Conservation (phyloP, 1,284 basidiomycete species). For the Pyrrhoderma noxium region DNA sequence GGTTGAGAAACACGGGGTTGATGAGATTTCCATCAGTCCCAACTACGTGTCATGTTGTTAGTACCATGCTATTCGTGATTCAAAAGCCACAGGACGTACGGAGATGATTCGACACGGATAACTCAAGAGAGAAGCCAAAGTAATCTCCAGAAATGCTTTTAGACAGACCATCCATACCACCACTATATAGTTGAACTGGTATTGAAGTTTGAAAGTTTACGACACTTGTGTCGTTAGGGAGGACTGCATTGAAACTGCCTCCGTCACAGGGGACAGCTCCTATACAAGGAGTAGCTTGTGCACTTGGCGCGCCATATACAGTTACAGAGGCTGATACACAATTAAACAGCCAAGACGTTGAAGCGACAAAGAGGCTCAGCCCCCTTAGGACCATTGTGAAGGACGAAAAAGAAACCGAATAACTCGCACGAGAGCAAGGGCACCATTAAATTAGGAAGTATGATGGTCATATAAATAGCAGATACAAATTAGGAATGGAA, state of each 20-base stretch:
- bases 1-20: slow-evolving; percentile 65
- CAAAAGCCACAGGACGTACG: too few species aligned
- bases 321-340: background rate
- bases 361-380: too few species aligned
- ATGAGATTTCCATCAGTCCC: slow-evolving; percentile 26
- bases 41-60: too few species aligned
- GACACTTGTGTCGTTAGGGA: background rate
- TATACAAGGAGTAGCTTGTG: slow-evolving; percentile 13
- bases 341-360: too few species aligned
- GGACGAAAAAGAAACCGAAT: too few species aligned
- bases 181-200: slow-evolving; percentile 33
- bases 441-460: too few species aligned
- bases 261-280: slow-evolving; percentile 17
- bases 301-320: slow-evolving; percentile 5
- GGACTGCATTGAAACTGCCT: slow-evolving; percentile 7
- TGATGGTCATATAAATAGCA: too few species aligned
- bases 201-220: slow-evolving; percentile 21
- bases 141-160: slow-evolving; percentile 55
- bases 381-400: too few species aligned
- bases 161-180: slow-evolving; percentile 36
- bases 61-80: too few species aligned
- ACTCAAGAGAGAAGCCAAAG: slow-evolving; percentile 65
- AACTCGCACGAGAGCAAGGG: too few species aligned
- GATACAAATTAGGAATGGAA: too few species aligned
- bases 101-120: slow-evolving; percentile 60